Conservation (phyloP, 768 basidiomycete genomes). For the Pulveroboletus sp. region DNA sequence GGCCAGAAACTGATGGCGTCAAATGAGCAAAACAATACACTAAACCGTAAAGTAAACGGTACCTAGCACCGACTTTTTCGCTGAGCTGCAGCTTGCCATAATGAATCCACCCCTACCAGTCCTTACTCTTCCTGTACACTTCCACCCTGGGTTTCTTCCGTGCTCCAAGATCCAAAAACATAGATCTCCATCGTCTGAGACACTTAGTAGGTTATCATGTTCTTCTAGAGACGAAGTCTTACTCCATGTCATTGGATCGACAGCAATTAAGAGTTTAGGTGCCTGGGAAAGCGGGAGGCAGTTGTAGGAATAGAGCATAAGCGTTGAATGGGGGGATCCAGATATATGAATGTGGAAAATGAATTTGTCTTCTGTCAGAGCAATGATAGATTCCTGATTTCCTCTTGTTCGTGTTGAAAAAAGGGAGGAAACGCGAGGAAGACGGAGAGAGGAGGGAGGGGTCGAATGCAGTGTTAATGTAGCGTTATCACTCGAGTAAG, state of each 20-base stretch:
- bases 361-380: conserved; percentile 55
- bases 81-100: conserved; percentile 81
- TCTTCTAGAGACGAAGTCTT: conserved; percentile 40
- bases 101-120: conserved; percentile 63
- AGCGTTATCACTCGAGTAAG: conserved; percentile 47
- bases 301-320: conserved; percentile 46
- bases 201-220: conserved; percentile 74
- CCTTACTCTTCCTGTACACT: conserved; percentile 65
- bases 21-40: conserved; percentile 2
- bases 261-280: conserved; percentile 58
- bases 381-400: conserved; percentile 56
- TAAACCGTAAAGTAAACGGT: conserved; percentile 22
- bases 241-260: conserved; percentile 88
- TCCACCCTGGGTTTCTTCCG: conserved; percentile 42
- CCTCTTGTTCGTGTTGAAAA: conserved; percentile 60
- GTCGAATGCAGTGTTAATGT: conserved; percentile 51
- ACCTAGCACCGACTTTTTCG: conserved; percentile 90
- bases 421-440: conserved; percentile 54
- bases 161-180: conserved; percentile 78
- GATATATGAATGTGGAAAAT: conserved; percentile 53
- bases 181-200: conserved; percentile 73
- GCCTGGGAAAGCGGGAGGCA: conserved; percentile 48
- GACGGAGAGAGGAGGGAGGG: conserved; percentile 36
- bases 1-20: conserved; percentile 49
- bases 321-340: conserved; percentile 31